A percentile compares a stretch with the other conserved stretches of the same genome.
Evolutionary conservation across 768 basidiomycete species (phyloP).

Genomic region (Fomitopsis serialis): DNA sequence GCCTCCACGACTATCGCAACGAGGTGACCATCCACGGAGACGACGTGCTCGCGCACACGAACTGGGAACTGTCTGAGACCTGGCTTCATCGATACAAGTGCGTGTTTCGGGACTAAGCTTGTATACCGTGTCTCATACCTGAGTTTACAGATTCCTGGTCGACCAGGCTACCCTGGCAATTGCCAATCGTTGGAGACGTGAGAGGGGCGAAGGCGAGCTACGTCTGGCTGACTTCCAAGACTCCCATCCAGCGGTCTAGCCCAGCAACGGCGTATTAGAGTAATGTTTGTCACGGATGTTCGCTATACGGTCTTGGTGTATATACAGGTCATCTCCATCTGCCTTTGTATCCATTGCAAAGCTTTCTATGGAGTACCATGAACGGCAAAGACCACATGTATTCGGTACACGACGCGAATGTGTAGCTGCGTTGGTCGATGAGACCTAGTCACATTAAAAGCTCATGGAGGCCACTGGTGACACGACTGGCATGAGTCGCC

Average conservation of each 20-base stretch:
- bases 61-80: conserved; percentile 84
- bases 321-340: neutral
- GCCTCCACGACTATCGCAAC: conserved; percentile 64
- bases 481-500: no score
- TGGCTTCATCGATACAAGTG: conserved; percentile 85
- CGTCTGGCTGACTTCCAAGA: conserved; percentile 44
- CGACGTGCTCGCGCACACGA: conserved; percentile 82
- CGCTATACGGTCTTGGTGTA: neutral
- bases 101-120: conserved; percentile 16
- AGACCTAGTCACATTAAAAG: no score
- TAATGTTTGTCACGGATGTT: neutral
- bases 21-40: conserved; percentile 81
- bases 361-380: neutral
- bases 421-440: no score
- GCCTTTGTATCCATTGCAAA: neutral
- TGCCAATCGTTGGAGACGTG: conserved; percentile 84
- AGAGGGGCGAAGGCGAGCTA: conserved; percentile 74
- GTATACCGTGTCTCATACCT: neutral
- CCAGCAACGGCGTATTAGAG: neutral
- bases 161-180: conserved; percentile 66
- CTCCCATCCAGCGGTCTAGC: neutral
- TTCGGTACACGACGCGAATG: no score
- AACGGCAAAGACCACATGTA: no score
- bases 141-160: conserved; percentile 59
- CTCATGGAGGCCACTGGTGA: no score